Base-by-base conservation (phyloP, 129 eudicot species). In the Tagetes patula region DNA sequence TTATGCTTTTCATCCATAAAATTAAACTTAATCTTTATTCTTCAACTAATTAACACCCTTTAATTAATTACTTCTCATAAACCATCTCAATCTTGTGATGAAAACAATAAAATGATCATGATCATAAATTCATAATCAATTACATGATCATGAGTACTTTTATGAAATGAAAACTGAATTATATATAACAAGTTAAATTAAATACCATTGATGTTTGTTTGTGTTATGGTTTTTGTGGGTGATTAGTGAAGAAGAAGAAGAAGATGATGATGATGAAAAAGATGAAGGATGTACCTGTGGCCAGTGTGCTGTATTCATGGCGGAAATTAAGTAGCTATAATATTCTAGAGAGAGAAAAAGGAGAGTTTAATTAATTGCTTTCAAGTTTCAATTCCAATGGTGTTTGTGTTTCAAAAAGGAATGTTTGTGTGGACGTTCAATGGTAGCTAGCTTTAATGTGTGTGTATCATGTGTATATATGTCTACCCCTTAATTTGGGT, bases 291-390 rank as follows among this genome's bases (percentile, higher is more conserved):
- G 59, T 82, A 87, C 94, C 94, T 87, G 89, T 62, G 94, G 89
- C 94, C 94, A 87, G 69, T 80, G 94, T 79, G 87, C 92, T 66
- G 89, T 87, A 75, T 87, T 87, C 94, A 88, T 87, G 81, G 84
- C 73, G 55, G 83, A 49, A 77, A 66, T 69, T 68, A 75, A 66
- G 72, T 68, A 75, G 71, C 53, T 60, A 20, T 20, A 20, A 20
- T 60, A 77, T 67, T 45, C 64, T 68, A 59, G 70, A 77, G 81
- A 58, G 69, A 59, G 54, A 71, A 31, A 75, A n/a, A 41, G 46
- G 27, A 20, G 27, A 20, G 27, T 20, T 20, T 20, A 20, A 20
- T 20, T 20, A 20, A 20, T 20, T 20, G 27, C 27, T 20, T 20
- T 20, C 27, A 20, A 20, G 27, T 20, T 20, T 20, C 27, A 20